Base-by-base conservation (phyloP, 1,139 yeast genomes). In the Scheffersomyces segobiensis region DNA sequence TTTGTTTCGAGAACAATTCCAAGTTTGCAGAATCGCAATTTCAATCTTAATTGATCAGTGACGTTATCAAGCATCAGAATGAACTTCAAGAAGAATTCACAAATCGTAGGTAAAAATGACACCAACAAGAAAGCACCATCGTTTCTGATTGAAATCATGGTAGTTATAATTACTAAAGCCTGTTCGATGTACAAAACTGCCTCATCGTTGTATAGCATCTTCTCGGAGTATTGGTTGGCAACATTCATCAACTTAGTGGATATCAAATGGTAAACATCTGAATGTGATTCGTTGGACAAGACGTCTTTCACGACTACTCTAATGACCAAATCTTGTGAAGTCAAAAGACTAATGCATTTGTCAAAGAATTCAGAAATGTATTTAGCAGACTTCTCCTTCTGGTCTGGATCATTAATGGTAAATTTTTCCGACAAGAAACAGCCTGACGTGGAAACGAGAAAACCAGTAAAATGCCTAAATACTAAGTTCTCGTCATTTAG, bases 391-490 rank as follows among this genome's bases (percentile, higher is more conserved):
- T 70, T 75, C 3, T 64, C 62, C 17, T 73, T 74, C 59, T 67
- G 64, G 7, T 65, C 73, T 1, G 66, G 62, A 53, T 73, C 74
- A 49, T 69, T 65, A 6, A 61, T 62, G 3, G 71, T 61, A 56
- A 77, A 74, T 18, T 70, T 71, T 21, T 75, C 73, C 21, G 69
- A 66, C 18, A 83, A 70, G 58, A 87, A 81, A 51, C 86, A 76
- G 22, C 91, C 91, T 10, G 88, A 78, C 0, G 85, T 77, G 3
- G 88, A 80, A 0, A 88, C 88, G 53, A 87, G 70, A 60, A 86
- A 84, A 1, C 91, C 90, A 0, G 89, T 85, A 63, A 78, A 84
- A 65, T 86, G 88, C 61, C 89, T 78, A 66, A 85, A 85, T 24
- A 86, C 81, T 21, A 76, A 60, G 54, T 72, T 78, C 20, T 77